Evolutionary conservation across 805 yeast species (phyloP).

Genomic region (Saturnispora dispora): DNA sequence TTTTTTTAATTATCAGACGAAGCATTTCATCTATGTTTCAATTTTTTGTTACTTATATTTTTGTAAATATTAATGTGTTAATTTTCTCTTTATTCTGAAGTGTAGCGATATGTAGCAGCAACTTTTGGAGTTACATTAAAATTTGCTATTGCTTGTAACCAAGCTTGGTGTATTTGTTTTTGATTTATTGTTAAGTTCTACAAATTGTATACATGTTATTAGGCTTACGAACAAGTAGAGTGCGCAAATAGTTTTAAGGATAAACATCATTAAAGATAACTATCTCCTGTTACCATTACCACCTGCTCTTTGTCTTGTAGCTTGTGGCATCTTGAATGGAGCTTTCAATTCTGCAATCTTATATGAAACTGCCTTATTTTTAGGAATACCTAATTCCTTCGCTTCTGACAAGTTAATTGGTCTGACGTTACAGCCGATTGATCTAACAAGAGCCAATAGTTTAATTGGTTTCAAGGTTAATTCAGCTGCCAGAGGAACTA

Average conservation of each 20-base stretch:
- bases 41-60: background rate
- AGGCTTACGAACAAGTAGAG: background rate
- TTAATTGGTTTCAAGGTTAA: constrained; percentile 71
- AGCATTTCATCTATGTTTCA: background rate
- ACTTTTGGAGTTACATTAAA: background rate
- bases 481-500: constrained; percentile 78
- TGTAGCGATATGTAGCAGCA: background rate
- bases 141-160: too few relatives aligned
- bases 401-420: constrained; percentile 66
- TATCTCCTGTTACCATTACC: constrained; percentile 9
- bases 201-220: background rate
- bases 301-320: constrained; percentile 43
- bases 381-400: constrained; percentile 61
- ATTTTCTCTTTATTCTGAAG: background rate
- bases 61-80: background rate
- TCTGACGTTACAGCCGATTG: constrained; percentile 75
- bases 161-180: background rate
- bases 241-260: background rate
- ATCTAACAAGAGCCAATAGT: constrained; percentile 58
- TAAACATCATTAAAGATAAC: background rate
- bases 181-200: background rate
- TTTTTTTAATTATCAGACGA: background rate
- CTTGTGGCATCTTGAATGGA: constrained; percentile 83
- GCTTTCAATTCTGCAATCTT: constrained; percentile 79
- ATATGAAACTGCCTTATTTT: constrained; percentile 41